Evolutionary conservation across 306 rosid species (phyloP).

Genomic region (Astragalus membranaceus): DNA sequence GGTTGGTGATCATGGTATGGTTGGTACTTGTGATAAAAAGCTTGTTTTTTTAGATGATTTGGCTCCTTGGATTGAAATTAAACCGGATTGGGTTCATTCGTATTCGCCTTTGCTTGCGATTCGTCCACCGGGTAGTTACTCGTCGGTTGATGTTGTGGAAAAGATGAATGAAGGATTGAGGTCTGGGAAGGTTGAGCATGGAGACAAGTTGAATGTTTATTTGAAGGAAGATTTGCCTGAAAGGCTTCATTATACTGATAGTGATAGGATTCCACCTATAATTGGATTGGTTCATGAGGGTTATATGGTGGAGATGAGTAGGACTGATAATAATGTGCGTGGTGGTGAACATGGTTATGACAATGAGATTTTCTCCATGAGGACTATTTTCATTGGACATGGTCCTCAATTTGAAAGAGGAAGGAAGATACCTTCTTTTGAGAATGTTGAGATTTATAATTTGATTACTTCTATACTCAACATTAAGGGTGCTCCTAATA

Average conservation of each 20-base stretch:
- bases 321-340: constrained; percentile 44
- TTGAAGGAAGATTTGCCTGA: constrained; percentile 76
- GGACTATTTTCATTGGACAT: constrained; percentile 78
- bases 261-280: constrained; percentile 69
- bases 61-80: constrained; percentile 55
- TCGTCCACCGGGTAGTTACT: constrained; percentile 44
- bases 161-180: constrained; percentile 63
- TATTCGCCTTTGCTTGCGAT: constrained; percentile 62
- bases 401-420: constrained; percentile 89
- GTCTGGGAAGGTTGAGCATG: constrained; percentile 70
- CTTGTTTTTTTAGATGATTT: constrained; percentile 61
- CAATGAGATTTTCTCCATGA: constrained; percentile 78
- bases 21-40: constrained; percentile 79
- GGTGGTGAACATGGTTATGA: constrained; percentile 96
- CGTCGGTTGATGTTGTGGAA: constrained; percentile 28
- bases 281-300: constrained; percentile 74
- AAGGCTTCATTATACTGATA: constrained; percentile 56
- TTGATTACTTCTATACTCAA: constrained; percentile 75
- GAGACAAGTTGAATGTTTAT: constrained; percentile 53
- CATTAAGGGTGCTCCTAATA: constrained; percentile 63
- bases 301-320: constrained; percentile 61
- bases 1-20: constrained; percentile 99
- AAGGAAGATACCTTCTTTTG: constrained; percentile 72
- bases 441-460: constrained; percentile 82
- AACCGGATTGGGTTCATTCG: constrained; percentile 51